These are phyloP conservation scores for Coniosporium tulheliwenetii DNA, from an alignment of 2,329 filamentous ascomycete genomes.

Conservation along the genomic window DNA sequence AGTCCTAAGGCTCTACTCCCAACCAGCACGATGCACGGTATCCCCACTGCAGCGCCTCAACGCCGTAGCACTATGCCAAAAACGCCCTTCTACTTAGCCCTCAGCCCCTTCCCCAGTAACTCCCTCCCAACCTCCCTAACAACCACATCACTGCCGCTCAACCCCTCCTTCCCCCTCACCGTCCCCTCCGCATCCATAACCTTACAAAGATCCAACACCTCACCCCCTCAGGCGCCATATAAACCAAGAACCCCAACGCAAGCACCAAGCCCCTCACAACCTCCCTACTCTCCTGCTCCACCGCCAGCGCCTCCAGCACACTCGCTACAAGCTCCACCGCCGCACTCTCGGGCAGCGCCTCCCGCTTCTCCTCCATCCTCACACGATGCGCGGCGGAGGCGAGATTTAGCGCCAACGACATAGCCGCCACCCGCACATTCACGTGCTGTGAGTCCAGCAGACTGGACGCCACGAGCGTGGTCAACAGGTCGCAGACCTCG, in stretches of 20 bases:
- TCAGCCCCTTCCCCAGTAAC: background rate
- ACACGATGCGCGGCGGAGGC: slow-evolving; percentile 52
- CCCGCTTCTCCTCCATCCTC: slow-evolving; percentile 40
- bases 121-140: slow-evolving; percentile 1
- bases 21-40: too few relatives aligned
- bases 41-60: too few relatives aligned
- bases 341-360: slow-evolving; percentile 49
- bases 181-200: slow-evolving; percentile 59
- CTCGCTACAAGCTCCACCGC: slow-evolving; percentile 73
- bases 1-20: too few relatives aligned
- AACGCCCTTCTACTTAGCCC: too few relatives aligned
- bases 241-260: slow-evolving; percentile 61
- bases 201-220: slow-evolving; percentile 63
- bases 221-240: slow-evolving; percentile 55
- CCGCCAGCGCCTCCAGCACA: slow-evolving; percentile 55
- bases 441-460: slow-evolving; percentile 63
- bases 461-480: slow-evolving; percentile 57
- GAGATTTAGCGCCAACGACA: slow-evolving; percentile 73
- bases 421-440: slow-evolving; percentile 65
- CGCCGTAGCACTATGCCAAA: too few relatives aligned
- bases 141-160: background rate
- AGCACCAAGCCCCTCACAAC: slow-evolving; percentile 63
- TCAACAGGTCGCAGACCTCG: slow-evolving; percentile 30
- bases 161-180: slow-evolving; percentile 20
- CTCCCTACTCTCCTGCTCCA: slow-evolving; percentile 41